Base-by-base conservation (phyloP, 2,329 filamentous ascomycete species). In the Helminthosporium solani region DNA sequence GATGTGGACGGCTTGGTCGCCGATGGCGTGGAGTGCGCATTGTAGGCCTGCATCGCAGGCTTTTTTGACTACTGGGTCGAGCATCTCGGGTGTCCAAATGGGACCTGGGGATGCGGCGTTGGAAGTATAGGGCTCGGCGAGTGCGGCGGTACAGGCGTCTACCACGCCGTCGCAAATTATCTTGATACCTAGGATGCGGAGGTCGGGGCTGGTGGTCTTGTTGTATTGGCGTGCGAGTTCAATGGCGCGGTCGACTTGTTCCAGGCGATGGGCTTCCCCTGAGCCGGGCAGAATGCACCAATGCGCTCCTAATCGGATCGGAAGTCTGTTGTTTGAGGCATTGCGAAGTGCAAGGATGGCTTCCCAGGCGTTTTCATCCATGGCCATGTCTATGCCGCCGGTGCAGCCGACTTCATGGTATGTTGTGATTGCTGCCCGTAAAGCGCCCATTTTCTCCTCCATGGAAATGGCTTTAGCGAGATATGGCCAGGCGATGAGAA, bases 81-180 rank as follows among this genome's bases (percentile, higher is more conserved):
- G 72, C 49, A 79, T 75, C 14, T 73, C 71, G 2, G 70, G 66
- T 0, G 73, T 69, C 83, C 83, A 86, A 40, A 85, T 72, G 0
- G 81, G 73, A 2, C 78, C 75, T 18, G 75, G 68, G 9, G 72
- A 68, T 5, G 70, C 61, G 1, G 71, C 74, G 50, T 76, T 77
- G 6, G 58, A 58, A 2, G 75, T 71, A 57, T 86, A 86, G 0
- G 83, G 82, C 58, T 84, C 76, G 1, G 73, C 71, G 2, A 86
- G 65, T 0, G 78, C 80, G 0, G 83, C 83, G 1, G 83, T 86
- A 63, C 83, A 86, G 0, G 79, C 80, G 52, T 86, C 83, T 30
- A 86, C 74, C 28, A 84, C 80, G 9, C 83, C 83, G 48, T 86
- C 83, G 55, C 79, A 80, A 31, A 86, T 83, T 18, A 86, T 64